These are phyloP conservation scores for Cercospora sp. DNA, from an alignment of 2,329 filamentous ascomycete species.

Conservation along the genomic window DNA sequence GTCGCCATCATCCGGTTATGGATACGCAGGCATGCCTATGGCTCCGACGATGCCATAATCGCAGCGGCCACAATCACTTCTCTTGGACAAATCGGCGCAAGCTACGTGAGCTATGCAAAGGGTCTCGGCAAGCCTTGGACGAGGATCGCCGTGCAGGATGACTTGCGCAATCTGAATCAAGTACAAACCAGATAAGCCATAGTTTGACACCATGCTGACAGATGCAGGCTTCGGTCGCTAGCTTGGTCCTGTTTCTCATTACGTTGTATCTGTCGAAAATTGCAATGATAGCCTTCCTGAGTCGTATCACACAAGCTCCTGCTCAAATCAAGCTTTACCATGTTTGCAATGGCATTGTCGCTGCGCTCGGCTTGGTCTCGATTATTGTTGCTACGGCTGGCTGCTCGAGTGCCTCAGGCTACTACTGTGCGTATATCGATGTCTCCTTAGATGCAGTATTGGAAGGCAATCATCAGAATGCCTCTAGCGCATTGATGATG, in stretches of 20 bases:
- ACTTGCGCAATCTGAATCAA: conserved; percentile 30
- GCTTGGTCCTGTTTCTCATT: conserved; percentile 35
- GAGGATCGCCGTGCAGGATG: conserved; percentile 20
- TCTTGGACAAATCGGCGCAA: conserved; percentile 33
- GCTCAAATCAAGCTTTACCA: conserved; percentile 33
- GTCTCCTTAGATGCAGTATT: neutral
- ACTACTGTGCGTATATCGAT: conserved; percentile 31
- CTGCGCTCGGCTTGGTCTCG: conserved; percentile 34
- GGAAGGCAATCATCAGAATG: neutral
- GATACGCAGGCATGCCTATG: conserved; percentile 36
- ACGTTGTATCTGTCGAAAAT: conserved; percentile 38
- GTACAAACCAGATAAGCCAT: conserved; percentile 21
- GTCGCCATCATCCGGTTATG: conserved; percentile 35
- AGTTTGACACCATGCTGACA: conserved; percentile 8
- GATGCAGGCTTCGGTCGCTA: conserved; percentile 32
- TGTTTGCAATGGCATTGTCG: conserved; percentile 30
- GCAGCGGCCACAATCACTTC: conserved; percentile 34
- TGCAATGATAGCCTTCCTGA: conserved; percentile 38
- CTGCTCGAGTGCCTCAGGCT: conserved; percentile 29
- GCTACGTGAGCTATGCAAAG: conserved; percentile 33
- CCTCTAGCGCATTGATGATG: neutral
- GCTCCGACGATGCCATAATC: conserved; percentile 37
- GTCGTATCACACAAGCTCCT: conserved; percentile 35
- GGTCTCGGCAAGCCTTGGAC: conserved; percentile 36
- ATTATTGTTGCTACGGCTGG: conserved; percentile 34